phyloP scores from a whole-genome alignment of 352 stramenopile species.

The Bremia lactucae region DNA sequence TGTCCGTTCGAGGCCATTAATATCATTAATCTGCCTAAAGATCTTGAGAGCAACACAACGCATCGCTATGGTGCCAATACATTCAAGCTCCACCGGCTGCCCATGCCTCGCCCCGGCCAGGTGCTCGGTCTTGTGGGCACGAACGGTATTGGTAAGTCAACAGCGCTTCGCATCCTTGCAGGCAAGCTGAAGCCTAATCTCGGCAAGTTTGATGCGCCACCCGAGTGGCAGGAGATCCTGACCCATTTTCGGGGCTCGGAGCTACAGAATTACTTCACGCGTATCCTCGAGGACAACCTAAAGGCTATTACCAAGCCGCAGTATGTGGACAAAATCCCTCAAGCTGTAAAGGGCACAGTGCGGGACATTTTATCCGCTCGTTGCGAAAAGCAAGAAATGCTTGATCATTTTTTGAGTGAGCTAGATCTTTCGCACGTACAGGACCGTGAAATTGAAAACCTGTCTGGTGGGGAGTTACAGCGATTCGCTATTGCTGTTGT shows the following conservation, averaged over 20 bases:
- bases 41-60: constrained; percentile 98
- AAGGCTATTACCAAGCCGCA: constrained; percentile 99
- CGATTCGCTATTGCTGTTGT: constrained; percentile 97
- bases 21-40: constrained; percentile 99
- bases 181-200: constrained; percentile 99
- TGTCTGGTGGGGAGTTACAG: constrained; percentile 98
- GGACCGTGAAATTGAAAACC: constrained; percentile 91
- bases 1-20: constrained; percentile 99
- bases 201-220: constrained; percentile 91
- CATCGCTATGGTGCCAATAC: constrained; percentile 99
- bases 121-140: constrained; percentile 98
- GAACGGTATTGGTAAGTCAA: constrained; percentile 99
- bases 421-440: constrained; percentile 96
- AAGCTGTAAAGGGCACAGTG: constrained; percentile 92
- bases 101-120: constrained; percentile 96
- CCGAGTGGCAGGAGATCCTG: constrained; percentile 99
- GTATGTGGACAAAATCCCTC: constrained; percentile 99
- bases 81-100: constrained; percentile 99
- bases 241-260: constrained; percentile 96
- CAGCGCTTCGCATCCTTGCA: constrained; percentile 97
- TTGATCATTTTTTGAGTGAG: constrained; percentile 81
- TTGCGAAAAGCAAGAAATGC: constrained; percentile 82
- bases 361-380: constrained; percentile 89
- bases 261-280: constrained; percentile 99
- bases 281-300: constrained; percentile 97